Percentiles rank a stretch among this genome's conserved stretches.
Conservation (phyloP, 306 rosid species). For the Begonia peltatifolia region DNA sequence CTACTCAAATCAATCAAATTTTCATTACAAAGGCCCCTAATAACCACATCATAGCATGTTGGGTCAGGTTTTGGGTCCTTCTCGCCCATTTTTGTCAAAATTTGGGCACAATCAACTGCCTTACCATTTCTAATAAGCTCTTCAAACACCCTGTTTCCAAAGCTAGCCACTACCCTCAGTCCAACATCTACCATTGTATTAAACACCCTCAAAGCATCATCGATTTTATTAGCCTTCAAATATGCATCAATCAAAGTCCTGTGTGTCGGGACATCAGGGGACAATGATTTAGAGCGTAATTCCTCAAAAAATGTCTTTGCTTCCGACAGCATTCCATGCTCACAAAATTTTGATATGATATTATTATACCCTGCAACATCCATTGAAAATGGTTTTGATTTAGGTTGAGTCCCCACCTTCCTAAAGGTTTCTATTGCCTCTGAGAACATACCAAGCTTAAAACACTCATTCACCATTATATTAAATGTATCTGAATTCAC, state of each 20-base stretch:
- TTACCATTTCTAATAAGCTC: constrained; percentile 65
- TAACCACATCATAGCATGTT: constrained; percentile 70
- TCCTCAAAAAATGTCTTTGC: constrained; percentile 63
- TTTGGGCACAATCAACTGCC: constrained; percentile 47
- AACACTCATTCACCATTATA: constrained; percentile 77
- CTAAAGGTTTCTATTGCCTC: constrained; percentile 58
- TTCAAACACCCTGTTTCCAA: constrained; percentile 57
- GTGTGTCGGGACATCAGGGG: constrained; percentile 78
- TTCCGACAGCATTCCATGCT: constrained; percentile 52
- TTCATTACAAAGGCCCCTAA: constrained; percentile 64
- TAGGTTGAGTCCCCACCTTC: constrained; percentile 60
- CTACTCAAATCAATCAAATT: constrained; percentile 38
- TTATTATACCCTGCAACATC: constrained; percentile 88
- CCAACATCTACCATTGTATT: constrained; percentile 79
- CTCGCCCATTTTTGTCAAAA: constrained; percentile 87
- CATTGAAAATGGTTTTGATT: constrained; percentile 76
- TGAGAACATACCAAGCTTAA: constrained; percentile 36
- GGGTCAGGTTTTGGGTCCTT: constrained; percentile 89
- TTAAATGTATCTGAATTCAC: constrained; percentile 83
- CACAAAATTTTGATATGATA: constrained; percentile 63
- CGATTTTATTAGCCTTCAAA: constrained; percentile 47
- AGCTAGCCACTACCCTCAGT: constrained; percentile 71
- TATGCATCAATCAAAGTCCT: constrained; percentile 65
- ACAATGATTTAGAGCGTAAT: constrained; percentile 58
- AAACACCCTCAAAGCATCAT: constrained; percentile 56